phyloP scores from a whole-genome alignment of 208 protist species.

The Giardia muris region DNA sequence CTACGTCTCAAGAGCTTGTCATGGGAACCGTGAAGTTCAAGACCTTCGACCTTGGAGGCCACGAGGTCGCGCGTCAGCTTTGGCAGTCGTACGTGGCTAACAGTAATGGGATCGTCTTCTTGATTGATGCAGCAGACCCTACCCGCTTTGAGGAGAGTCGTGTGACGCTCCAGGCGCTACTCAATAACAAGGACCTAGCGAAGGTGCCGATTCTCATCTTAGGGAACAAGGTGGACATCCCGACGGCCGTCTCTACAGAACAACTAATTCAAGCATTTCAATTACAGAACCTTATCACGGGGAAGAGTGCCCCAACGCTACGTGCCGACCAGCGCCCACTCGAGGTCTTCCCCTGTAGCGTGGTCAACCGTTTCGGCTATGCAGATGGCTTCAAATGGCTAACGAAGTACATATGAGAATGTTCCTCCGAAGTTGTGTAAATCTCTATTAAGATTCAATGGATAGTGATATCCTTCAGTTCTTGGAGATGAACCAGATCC shows the following conservation, averaged over 20 bases:
- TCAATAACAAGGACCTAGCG: background rate
- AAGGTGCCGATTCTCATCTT: conserved; percentile 34
- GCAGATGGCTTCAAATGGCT: conserved; percentile 38
- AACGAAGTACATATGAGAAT: conserved; percentile 3
- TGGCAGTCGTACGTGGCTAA: conserved; percentile 81
- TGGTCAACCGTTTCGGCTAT: conserved; percentile 34
- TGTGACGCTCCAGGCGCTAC: conserved; percentile 72
- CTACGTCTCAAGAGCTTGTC: conserved; percentile 70
- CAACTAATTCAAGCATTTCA: background rate
- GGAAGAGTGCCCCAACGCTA: background rate
- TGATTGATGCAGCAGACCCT: conserved; percentile 81
- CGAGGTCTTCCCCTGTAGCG: conserved; percentile 40
- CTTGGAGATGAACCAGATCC: no score
- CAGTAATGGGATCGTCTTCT: conserved; percentile 92
- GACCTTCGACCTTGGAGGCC: conserved; percentile 59
- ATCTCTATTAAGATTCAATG: background rate
- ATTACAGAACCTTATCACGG: background rate
- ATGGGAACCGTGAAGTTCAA: conserved; percentile 91
- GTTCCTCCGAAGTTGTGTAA: background rate
- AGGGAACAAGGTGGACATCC: conserved; percentile 43
- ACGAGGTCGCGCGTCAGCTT: conserved; percentile 37
- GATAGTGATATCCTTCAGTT: no score
- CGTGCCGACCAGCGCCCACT: conserved; percentile 25
- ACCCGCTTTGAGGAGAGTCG: conserved; percentile 80
- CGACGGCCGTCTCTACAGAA: conserved; percentile 10